A percentile compares a stretch with the other conserved stretches of the same genome.
Conservation (phyloP, 495 filamentous ascomycete species). For the Penicillium coffeae region DNA sequence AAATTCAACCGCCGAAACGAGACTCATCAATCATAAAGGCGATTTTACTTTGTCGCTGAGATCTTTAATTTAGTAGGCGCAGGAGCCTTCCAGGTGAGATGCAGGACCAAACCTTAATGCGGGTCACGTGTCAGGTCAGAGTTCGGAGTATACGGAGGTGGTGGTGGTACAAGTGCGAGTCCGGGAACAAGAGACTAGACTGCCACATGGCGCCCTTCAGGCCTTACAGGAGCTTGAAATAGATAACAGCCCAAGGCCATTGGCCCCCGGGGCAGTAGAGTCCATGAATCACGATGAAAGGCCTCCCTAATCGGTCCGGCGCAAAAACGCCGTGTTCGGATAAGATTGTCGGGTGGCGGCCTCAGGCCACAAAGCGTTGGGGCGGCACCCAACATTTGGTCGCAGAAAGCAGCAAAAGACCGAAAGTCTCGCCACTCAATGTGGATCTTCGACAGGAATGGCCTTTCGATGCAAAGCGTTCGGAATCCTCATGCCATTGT, state of each 20-base stretch:
- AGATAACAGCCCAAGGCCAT: too few relatives aligned
- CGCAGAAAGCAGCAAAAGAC: constrained; percentile 10
- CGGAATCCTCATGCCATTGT: not conserved
- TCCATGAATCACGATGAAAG: too few relatives aligned
- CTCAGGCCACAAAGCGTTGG: constrained; percentile 27
- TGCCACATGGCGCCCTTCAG: too few relatives aligned
- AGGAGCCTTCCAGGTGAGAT: not conserved
- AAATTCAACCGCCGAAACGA: too few relatives aligned
- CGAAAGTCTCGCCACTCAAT: constrained; percentile 18
- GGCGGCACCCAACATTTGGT: constrained; percentile 34
- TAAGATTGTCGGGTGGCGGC: not conserved
- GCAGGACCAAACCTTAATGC: not conserved
- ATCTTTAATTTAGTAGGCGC: too few relatives aligned
- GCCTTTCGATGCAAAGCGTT: not conserved
- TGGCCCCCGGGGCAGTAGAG: too few relatives aligned
- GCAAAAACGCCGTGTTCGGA: not conserved
- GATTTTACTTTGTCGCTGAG: too few relatives aligned
- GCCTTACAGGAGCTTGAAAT: too few relatives aligned
- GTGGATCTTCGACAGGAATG: not conserved
- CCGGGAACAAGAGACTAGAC: too few relatives aligned
- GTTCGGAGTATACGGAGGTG: too few relatives aligned
- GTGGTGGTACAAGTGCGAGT: too few relatives aligned
- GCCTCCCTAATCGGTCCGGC: constrained; percentile 2
- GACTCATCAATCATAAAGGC: too few relatives aligned
- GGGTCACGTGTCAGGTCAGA: not conserved